Evolutionary conservation across 495 filamentous ascomycete genomes (phyloP).

Genomic region (Neurospora pannonica): DNA sequence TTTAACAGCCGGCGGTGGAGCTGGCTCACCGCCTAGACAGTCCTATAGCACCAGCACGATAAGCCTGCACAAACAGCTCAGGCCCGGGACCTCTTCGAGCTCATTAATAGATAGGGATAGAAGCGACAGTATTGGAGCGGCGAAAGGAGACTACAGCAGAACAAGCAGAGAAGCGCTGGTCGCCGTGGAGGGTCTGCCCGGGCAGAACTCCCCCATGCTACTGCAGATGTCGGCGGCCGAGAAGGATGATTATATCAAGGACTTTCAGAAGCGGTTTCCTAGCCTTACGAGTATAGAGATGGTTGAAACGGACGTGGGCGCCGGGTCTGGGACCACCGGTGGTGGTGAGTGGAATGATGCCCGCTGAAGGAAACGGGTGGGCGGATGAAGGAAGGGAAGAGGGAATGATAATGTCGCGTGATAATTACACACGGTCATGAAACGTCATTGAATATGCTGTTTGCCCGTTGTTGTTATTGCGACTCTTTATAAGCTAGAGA

Average conservation of each 20-base stretch:
- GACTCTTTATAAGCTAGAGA: not conserved
- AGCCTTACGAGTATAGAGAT: slow-evolving; percentile 74
- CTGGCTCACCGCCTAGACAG: slow-evolving; percentile 28
- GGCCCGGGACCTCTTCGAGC: slow-evolving; percentile 1
- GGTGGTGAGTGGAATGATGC: not conserved
- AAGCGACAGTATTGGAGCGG: slow-evolving; percentile 1
- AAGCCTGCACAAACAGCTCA: slow-evolving; percentile 3
- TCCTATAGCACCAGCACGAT: not conserved
- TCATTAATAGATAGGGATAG: not conserved
- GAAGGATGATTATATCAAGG: slow-evolving; percentile 45
- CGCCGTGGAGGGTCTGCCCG: slow-evolving; percentile 29
- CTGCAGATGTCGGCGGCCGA: slow-evolving; percentile 38
- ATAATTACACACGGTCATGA: not conserved
- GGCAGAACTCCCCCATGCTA: slow-evolving; percentile 24
- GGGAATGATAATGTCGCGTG: not conserved
- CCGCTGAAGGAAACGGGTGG: not conserved
- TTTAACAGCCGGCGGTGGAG: slow-evolving; percentile 22
- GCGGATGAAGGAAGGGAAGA: not conserved
- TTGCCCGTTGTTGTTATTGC: not conserved
- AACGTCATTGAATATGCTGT: not conserved
- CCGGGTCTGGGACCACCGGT: slow-evolving; percentile 7
- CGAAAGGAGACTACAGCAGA: slow-evolving; percentile 2
- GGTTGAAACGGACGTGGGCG: slow-evolving; percentile 49
- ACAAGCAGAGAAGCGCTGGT: slow-evolving; percentile 21
- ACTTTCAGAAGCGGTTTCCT: slow-evolving; percentile 77